Base-by-base conservation (phyloP, 1,139 yeast species). In the Candida anutae region DNA sequence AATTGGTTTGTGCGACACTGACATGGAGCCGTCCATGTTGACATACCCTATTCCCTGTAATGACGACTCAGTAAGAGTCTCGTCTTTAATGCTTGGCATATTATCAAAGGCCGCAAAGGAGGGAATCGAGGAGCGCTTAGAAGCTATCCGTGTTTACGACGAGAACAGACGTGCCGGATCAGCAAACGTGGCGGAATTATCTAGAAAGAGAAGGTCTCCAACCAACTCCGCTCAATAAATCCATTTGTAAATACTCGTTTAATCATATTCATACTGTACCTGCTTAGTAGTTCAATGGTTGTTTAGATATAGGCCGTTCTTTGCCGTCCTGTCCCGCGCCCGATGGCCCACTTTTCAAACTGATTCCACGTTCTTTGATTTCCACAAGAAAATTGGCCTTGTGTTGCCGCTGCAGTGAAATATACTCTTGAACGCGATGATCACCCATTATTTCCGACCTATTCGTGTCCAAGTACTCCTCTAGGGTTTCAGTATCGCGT, bases 11-110 rank as follows among this genome's bases (percentile, higher is more conserved):
- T 77, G 93, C 39, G 98, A 90, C 55, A 85, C 98, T 16, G 90
- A 90, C 53, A 77, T 81, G 55, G 96, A 90, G 50, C 94, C 97
- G 13, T 73, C 85, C 6, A 59, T 81, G 42, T 81, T 90, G 32
- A 84, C 95, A 2, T 90, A 90, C 53, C 94, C 97, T 28, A 83
- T 90, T 41, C 97, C 98, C 15, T 94, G 94, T 37, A 90, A 90
- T 48, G 97, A 90, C 53, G 97, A 88, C 51, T 80, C 94, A n/a
- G 61, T 76, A 34, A 73, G 98, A 50, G 74, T 94, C 10, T 75
- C 81, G 4, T 79, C 82, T 39, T 62, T 90, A 43, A 70, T 90
- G 46, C 62, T 76, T 30, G 96, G 98, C 35, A 77, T 88, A 13
- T 65, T 90, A 40, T 78, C 94, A 14, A 77, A 71, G 47, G 87